Conservation (phyloP, 257 asterid species). For the Nicotiana attenuata region DNA sequence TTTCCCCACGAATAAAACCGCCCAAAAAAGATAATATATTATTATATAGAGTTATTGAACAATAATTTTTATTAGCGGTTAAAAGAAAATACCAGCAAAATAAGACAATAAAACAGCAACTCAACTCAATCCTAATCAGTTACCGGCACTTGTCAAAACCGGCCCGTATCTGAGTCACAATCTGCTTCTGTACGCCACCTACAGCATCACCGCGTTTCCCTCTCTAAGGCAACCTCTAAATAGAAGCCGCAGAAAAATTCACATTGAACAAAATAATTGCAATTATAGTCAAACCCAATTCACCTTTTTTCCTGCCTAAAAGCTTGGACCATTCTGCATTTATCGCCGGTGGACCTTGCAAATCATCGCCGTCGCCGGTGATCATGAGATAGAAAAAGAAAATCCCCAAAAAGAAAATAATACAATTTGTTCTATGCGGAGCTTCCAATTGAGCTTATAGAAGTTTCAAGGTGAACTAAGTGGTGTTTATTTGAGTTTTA, state of each 20-base stretch:
- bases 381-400: background rate
- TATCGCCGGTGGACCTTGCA: conserved; percentile 9
- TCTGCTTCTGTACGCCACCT: background rate
- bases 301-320: background rate
- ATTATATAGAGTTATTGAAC: too few relatives aligned
- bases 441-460: background rate
- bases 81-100: too few relatives aligned
- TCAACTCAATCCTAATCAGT: too few relatives aligned
- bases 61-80: too few relatives aligned
- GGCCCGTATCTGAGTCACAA: background rate
- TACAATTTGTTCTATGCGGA: background rate
- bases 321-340: background rate
- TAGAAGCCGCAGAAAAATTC: background rate
- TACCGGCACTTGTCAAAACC: too few relatives aligned
- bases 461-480: conserved; percentile 3
- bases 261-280: background rate
- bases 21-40: too few relatives aligned
- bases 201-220: background rate
- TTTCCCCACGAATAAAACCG: too few relatives aligned
- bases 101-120: too few relatives aligned
- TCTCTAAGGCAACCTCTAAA: background rate
- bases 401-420: background rate
- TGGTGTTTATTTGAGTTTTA: background rate
- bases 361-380: conserved; percentile 9
- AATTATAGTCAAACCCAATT: background rate